Percentiles rank a stretch among this genome's conserved stretches.
Conservation (phyloP, 2,329 filamentous ascomycete species). For the Aspergillus jensenii region DNA sequence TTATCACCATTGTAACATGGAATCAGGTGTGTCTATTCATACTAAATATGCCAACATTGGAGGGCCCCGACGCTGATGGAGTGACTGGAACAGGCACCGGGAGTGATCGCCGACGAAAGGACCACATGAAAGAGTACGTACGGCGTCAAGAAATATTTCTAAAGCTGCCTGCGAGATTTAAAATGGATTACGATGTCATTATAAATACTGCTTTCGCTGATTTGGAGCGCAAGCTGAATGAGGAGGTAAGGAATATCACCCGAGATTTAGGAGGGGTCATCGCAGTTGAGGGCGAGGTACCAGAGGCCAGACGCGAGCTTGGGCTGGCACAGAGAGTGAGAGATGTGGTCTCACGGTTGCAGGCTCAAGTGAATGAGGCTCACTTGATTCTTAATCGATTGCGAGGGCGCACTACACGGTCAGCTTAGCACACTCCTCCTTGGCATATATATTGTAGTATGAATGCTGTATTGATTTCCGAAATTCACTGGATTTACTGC, state of each 20-base stretch:
- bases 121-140: not conserved
- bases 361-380: not conserved
- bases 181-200: not conserved
- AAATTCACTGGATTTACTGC: too few species aligned
- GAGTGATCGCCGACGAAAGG: conserved; percentile 4
- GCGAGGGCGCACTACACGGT: not conserved
- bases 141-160: not conserved
- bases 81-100: not conserved
- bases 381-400: not conserved
- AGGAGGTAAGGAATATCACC: conserved; percentile 1
- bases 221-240: not conserved
- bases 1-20: not conserved
- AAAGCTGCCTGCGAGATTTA: not conserved
- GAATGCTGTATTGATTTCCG: too few species aligned
- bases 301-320: not conserved
- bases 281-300: conserved; percentile 1
- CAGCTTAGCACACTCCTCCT: not conserved
- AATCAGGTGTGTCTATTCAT: not conserved
- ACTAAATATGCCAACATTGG: not conserved
- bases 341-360: not conserved
- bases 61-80: not conserved
- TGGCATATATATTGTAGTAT: too few species aligned
- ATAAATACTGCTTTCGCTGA: not conserved
- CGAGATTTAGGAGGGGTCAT: not conserved
- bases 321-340: not conserved